Percentiles rank a stretch among this genome's conserved stretches.
phyloP scores from a whole-genome alignment of 306 rosid genomes.

The Oemleria cerasiformis region DNA sequence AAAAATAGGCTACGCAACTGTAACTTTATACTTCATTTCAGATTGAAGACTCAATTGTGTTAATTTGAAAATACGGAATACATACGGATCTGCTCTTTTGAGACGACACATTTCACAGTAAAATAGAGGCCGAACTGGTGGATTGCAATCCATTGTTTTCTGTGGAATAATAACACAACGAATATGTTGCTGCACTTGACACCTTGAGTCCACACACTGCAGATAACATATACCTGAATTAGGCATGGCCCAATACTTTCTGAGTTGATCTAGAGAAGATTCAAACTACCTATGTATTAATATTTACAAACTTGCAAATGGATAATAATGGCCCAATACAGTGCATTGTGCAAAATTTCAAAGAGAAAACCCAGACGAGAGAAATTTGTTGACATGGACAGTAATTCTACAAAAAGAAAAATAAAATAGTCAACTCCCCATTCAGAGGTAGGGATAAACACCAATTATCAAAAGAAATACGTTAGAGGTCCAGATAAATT shows the following conservation, averaged over 20 bases:
- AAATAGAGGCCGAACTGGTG: conserved; percentile 62
- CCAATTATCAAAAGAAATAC: too few species aligned
- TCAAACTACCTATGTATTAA: neutral
- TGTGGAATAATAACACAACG: conserved; percentile 84
- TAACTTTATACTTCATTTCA: neutral
- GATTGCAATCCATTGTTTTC: conserved; percentile 69
- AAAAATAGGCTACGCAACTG: neutral
- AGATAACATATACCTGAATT: conserved; percentile 14
- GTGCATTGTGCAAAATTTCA: neutral
- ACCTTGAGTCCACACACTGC: conserved; percentile 87
- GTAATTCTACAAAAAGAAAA: too few species aligned
- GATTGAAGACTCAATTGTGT: neutral
- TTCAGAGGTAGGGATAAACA: too few species aligned
- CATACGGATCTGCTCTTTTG: conserved; percentile 95
- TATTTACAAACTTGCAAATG: neutral
- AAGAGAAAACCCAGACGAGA: neutral
- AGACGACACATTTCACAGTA: conserved; percentile 93
- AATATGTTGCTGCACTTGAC: conserved; percentile 90
- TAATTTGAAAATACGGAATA: conserved; percentile 3
- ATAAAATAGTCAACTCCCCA: too few species aligned
- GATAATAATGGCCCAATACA: neutral
- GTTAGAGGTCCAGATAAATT: too few species aligned
- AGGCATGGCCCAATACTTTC: neutral
- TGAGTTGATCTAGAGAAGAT: neutral
- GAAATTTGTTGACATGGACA: neutral